These are phyloP conservation scores for Brassica balearica DNA, from an alignment of 441 rosid species.

Conservation along the genomic window DNA sequence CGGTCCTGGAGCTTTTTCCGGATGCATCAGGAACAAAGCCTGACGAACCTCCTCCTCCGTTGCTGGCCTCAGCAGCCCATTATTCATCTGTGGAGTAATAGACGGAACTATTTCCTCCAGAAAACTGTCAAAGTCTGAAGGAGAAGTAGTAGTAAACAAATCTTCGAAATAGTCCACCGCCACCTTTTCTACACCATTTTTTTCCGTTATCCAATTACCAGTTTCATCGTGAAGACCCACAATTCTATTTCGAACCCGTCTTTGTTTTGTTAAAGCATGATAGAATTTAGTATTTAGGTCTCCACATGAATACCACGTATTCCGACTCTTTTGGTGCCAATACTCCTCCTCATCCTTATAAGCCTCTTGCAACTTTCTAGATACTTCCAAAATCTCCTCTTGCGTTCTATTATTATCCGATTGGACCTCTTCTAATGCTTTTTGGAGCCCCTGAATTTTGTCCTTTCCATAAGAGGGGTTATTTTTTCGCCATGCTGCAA, in stretches of 20 bases:
- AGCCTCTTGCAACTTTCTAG: not conserved
- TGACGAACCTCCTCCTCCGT: not conserved
- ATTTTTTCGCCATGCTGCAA: too few relatives aligned
- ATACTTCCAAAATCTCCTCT: not conserved
- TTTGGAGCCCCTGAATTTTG: not conserved
- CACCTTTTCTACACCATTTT: too few relatives aligned
- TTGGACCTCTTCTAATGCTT: not conserved
- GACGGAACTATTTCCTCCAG: too few relatives aligned
- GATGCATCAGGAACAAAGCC: not conserved
- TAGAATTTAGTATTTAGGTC: not conserved
- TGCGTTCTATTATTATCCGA: not conserved
- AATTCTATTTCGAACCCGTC: too few relatives aligned
- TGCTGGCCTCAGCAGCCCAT: not conserved
- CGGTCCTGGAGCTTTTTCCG: not conserved
- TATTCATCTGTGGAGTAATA: not conserved
- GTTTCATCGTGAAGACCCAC: too few relatives aligned
- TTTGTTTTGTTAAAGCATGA: too few relatives aligned
- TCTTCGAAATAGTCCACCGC: too few relatives aligned
- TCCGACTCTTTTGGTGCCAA: not conserved
- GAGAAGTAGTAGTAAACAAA: too few relatives aligned
- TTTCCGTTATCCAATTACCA: too few relatives aligned
- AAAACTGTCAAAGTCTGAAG: too few relatives aligned
- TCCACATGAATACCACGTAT: not conserved
- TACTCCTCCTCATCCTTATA: not conserved
- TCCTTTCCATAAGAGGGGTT: too few relatives aligned